phyloP scores from a whole-genome alignment of 768 basidiomycete genomes.

The Baorangia bicolor region DNA sequence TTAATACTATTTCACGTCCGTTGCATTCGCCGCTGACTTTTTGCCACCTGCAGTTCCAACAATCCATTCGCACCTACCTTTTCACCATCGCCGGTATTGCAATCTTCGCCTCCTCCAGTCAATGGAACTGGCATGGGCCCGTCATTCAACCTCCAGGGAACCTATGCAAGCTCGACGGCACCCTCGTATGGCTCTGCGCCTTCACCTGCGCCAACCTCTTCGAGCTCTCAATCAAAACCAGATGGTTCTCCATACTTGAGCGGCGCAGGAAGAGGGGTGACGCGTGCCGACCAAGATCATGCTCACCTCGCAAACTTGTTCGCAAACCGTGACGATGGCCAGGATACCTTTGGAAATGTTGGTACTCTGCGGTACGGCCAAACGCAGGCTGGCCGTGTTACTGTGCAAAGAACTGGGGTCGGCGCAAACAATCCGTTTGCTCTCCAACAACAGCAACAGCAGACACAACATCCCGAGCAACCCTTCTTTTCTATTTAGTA shows the following conservation, averaged over 20 bases:
- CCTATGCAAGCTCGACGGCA: conserved; percentile 50
- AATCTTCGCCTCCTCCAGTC: conserved; percentile 36
- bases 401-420: conserved; percentile 47
- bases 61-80: conserved; percentile 81
- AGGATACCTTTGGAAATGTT: conserved; percentile 94
- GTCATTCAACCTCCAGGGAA: conserved; percentile 68
- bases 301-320: conserved; percentile 76
- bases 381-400: conserved; percentile 51
- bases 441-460: conserved; percentile 46
- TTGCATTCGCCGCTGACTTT: conserved; percentile 18
- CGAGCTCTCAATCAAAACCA: conserved; percentile 37
- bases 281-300: conserved; percentile 66
- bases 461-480: conserved; percentile 57
- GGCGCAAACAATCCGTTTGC: conserved; percentile 66
- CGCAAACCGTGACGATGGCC: conserved; percentile 86
- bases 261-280: conserved; percentile 25
- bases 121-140: conserved; percentile 38
- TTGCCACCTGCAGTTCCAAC: conserved; percentile 66
- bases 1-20: not conserved
- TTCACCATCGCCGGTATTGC: conserved; percentile 30
- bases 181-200: conserved; percentile 37
- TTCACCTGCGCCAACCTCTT: conserved; percentile 42
- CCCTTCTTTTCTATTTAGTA: conserved; percentile 76
- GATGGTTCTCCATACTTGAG: conserved; percentile 24
- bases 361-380: conserved; percentile 74